Evolutionary conservation across 495 filamentous ascomycete species (phyloP).

Genomic region (Tuber brumale): DNA sequence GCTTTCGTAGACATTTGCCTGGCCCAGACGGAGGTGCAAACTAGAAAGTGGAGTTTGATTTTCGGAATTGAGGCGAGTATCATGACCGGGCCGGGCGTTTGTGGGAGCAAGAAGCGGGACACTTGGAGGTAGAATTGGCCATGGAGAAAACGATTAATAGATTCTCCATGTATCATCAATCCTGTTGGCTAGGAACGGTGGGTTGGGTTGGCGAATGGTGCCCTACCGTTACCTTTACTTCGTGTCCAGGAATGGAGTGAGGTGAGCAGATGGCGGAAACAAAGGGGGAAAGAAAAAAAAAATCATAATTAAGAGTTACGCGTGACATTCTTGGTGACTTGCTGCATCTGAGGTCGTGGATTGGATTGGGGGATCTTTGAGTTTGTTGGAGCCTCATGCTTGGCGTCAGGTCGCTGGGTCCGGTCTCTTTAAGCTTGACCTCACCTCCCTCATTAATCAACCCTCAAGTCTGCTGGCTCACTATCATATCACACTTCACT

Average conservation of each 20-base stretch:
- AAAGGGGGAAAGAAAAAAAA: neutral
- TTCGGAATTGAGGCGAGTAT: neutral
- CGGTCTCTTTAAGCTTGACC: neutral
- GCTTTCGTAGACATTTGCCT: neutral
- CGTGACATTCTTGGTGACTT: neutral
- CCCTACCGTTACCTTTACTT: neutral
- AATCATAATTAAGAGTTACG: neutral
- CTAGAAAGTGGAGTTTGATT: neutral
- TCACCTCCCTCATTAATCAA: neutral
- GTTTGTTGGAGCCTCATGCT: conserved; percentile 1
- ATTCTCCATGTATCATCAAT: conserved; percentile 2
- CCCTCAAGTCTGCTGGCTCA: neutral
- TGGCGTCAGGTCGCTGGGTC: neutral
- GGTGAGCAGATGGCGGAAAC: neutral
- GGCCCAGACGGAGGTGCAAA: neutral
- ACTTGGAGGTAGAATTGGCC: neutral
- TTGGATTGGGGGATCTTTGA: neutral
- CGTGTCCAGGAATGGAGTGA: neutral
- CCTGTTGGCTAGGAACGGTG: neutral
- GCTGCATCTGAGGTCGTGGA: neutral
- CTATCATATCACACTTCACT: neutral
- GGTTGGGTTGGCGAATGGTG: neutral
- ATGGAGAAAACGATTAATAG: neutral
- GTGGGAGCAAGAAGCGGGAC: neutral
- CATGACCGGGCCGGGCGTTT: neutral